Percentiles rank a stretch among this genome's conserved stretches.
phyloP scores from a whole-genome alignment of 805 yeast species.

The Alloascoidea hylecoeti region DNA sequence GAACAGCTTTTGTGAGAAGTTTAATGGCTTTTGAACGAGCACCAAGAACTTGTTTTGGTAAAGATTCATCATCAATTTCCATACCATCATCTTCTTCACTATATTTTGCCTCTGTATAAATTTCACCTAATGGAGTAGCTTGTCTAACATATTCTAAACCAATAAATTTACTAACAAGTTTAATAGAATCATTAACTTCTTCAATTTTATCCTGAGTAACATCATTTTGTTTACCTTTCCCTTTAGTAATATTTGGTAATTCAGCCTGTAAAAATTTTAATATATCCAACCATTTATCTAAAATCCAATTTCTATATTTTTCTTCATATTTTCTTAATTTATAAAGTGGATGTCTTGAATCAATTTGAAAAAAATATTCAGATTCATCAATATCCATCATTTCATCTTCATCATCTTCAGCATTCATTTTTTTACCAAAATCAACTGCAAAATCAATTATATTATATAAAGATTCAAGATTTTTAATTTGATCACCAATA shows the following conservation, averaged over 20 bases:
- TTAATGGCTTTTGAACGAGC: slow-evolving; percentile 36
- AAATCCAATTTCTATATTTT: slow-evolving; percentile 37
- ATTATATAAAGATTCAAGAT: slow-evolving; percentile 10
- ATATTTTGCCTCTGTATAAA: slow-evolving; percentile 1
- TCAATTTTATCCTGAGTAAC: slow-evolving; percentile 23
- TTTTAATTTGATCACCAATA: slow-evolving; percentile 21
- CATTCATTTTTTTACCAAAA: slow-evolving; percentile 44
- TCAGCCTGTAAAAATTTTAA: not conserved
- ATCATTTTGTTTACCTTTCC: slow-evolving; percentile 28
- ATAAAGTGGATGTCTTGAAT: slow-evolving; percentile 42
- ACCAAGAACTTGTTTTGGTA: slow-evolving; percentile 13
- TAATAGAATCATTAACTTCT: slow-evolving; percentile 4
- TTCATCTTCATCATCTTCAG: slow-evolving; percentile 29
- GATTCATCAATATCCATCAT: slow-evolving; percentile 7
- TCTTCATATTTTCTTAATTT: slow-evolving; percentile 19
- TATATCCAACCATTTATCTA: slow-evolving; percentile 8
- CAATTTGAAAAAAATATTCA: slow-evolving; percentile 18
- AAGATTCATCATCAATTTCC: slow-evolving; percentile 6
- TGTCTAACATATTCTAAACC: slow-evolving; percentile 8
- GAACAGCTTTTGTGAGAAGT: slow-evolving; percentile 37
- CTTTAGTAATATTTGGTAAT: slow-evolving; percentile 6
- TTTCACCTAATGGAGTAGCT: slow-evolving; percentile 1
- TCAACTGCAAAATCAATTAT: slow-evolving; percentile 42
- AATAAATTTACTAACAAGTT: not conserved
- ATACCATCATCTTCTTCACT: slow-evolving; percentile 8